These are phyloP conservation scores for Maudiozyma pseudohumilis DNA, from an alignment of 805 yeast genomes.

Conservation along the genomic window DNA sequence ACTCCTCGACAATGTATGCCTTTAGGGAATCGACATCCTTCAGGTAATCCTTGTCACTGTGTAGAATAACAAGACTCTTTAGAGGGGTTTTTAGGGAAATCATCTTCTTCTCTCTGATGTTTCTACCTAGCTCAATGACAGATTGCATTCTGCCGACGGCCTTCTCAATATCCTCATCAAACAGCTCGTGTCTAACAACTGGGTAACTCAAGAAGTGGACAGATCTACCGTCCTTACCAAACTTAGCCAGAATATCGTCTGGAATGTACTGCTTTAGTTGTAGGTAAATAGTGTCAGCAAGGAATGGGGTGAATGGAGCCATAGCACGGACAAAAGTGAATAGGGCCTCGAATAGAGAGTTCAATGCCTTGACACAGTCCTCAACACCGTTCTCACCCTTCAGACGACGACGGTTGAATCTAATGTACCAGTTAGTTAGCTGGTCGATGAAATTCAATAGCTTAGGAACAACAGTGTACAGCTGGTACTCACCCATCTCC, in stretches of 20 bases:
- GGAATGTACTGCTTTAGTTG: slow-evolving; percentile 55
- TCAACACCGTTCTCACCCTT: slow-evolving; percentile 86
- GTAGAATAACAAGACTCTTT: slow-evolving; percentile 76
- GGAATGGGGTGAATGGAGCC: slow-evolving; percentile 98
- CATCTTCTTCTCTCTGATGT: slow-evolving; percentile 89
- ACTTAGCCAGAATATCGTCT: slow-evolving; percentile 44
- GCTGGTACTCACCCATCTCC: slow-evolving; percentile 84
- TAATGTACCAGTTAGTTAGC: slow-evolving; percentile 96
- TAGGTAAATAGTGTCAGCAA: slow-evolving; percentile 82
- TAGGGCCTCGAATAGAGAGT: slow-evolving; percentile 83
- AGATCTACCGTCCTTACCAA: slow-evolving; percentile 57
- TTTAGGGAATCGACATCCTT: slow-evolving; percentile 69
- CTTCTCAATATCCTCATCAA: slow-evolving; percentile 72
- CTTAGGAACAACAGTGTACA: slow-evolving; percentile 94
- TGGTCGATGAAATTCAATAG: slow-evolving; percentile 82
- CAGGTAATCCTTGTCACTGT: slow-evolving; percentile 65
- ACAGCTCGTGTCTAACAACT: slow-evolving; percentile 63
- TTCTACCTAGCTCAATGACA: slow-evolving; percentile 93
- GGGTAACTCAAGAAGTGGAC: slow-evolving; percentile 95
- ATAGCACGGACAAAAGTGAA: slow-evolving; percentile 85
- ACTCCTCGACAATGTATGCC: slow-evolving; percentile 76
- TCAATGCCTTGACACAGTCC: slow-evolving; percentile 79
- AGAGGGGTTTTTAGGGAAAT: slow-evolving; percentile 93
- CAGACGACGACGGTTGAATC: slow-evolving; percentile 95
- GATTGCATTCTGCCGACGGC: slow-evolving; percentile 94